Conservation (phyloP, 2,329 filamentous ascomycete species). For the Capronia epimyces region DNA sequence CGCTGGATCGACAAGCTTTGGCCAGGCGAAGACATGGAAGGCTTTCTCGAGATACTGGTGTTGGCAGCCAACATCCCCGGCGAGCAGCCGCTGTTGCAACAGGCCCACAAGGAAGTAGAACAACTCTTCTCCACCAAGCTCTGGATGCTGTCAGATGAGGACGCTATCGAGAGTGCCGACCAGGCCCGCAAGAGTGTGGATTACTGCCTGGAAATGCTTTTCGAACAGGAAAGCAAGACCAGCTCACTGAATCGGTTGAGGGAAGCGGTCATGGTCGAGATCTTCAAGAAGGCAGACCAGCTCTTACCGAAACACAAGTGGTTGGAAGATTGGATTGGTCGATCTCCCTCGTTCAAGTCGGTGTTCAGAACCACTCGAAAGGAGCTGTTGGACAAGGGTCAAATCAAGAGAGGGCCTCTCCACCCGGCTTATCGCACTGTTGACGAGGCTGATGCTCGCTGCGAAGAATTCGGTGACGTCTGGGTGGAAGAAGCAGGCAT, state of each 20-base stretch:
- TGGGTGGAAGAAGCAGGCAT: not conserved
- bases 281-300: not conserved
- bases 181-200: not conserved
- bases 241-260: not conserved
- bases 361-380: not conserved
- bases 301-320: conserved; percentile 2
- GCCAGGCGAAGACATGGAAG: not conserved
- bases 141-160: not conserved
- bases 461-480: not conserved
- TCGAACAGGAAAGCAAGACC: conserved; percentile 4
- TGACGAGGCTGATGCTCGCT: not conserved
- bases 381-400: not conserved
- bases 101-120: not conserved
- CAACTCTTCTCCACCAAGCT: not conserved
- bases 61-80: not conserved
- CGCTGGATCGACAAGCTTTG: conserved; percentile 1
- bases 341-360: conserved; percentile 2
- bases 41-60: not conserved
- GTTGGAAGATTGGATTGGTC: conserved; percentile 1
- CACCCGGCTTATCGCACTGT: not conserved
- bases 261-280: not conserved
- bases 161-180: not conserved
- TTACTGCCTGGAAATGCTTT: conserved; percentile 1
- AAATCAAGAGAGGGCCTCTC: not conserved
- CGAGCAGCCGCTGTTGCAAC: not conserved